phyloP scores from a whole-genome alignment of 352 stramenopile genomes.

The Pythium rhizo-oryzae region DNA sequence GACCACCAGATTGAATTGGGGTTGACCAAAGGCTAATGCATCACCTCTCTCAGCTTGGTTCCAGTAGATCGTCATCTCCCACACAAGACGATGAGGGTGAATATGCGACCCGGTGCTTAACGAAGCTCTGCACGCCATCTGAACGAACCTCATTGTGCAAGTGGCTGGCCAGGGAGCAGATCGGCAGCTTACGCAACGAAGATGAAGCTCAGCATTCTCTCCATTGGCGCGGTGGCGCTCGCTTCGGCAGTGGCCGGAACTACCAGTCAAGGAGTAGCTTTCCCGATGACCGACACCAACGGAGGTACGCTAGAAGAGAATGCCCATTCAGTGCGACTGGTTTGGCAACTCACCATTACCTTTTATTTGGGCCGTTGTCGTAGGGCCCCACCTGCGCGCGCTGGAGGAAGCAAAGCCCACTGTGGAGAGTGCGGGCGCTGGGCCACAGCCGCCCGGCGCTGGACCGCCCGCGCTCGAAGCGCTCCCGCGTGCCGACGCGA shows the following conservation, averaged over 20 bases:
- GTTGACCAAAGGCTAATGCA: too few species aligned
- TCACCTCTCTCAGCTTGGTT: neutral
- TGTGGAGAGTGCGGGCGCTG: neutral
- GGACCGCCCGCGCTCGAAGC: neutral
- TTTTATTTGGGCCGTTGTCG: neutral
- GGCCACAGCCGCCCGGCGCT: neutral
- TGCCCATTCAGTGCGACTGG: too few species aligned
- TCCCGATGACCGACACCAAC: neutral
- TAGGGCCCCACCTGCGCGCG: constrained; percentile 13
- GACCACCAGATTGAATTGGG: too few species aligned
- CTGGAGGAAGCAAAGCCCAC: constrained; percentile 11
- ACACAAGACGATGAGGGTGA: neutral
- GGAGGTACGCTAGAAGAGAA: neutral
- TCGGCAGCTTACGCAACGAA: neutral
- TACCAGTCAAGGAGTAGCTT: neutral
- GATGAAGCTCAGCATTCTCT: constrained; percentile 8
- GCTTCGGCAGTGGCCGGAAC: neutral
- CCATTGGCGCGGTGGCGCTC: constrained; percentile 13
- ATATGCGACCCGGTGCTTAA: too few species aligned
- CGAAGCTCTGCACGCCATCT: neutral
- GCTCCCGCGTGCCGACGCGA: neutral
- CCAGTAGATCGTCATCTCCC: neutral
- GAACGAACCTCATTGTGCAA: constrained; percentile 3
- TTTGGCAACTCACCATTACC: too few species aligned
- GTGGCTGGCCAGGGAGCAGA: neutral